Evolutionary conservation across 1,284 basidiomycete genomes (phyloP), one percentile per base, ranked within the genome.

Genomic region (Leccinum huronense): DNA sequence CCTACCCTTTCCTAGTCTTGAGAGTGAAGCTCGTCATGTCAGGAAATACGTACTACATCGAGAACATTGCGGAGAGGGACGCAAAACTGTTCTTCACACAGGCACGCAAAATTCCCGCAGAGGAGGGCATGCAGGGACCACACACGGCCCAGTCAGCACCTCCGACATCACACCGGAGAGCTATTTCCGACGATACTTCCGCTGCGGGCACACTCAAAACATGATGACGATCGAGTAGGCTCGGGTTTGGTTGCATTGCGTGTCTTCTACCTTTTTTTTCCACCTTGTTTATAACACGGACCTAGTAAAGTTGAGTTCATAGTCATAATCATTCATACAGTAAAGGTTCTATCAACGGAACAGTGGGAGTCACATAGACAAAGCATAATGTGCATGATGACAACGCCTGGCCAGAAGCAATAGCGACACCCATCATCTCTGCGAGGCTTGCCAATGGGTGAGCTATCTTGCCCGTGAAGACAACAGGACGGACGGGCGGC

Each of bases 41-140:
- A 92, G 95, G 94, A 33, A 99, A 99, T 76, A 85, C 84, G 7
- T 99, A 99, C 76, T 86, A 86, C 61, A 93, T 99, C 73, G 85
- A 91, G 72, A 98, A 98, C 76, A 88, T 97, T 27, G 87, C 86
- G 19, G 83, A 90, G 54, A 85, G 93, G 34, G 88, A 91, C 59
- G 91, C 90, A 11, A 87, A 86, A 71, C 77, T 99, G 8, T 97
- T 97, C 80, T 99, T 99, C 77, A 89, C 95, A 0, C 97, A 98
- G 79, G 92, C 93, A 1, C 86, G 95, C 42, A 93, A 93, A 77
- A 79, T 92, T 13, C 71, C 68, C 2, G 63, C 64, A 34, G 74
- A 70, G 10, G 73, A 72, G 13, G 53, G 30, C 10, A 38, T 65
- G 14, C 65, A 45, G 9, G 58, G n/a, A n/a, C 72, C 67, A 57